Evolutionary conservation across 2,329 filamentous ascomycete species (phyloP).

Genomic region (Scolecobasidium constrictum): DNA sequence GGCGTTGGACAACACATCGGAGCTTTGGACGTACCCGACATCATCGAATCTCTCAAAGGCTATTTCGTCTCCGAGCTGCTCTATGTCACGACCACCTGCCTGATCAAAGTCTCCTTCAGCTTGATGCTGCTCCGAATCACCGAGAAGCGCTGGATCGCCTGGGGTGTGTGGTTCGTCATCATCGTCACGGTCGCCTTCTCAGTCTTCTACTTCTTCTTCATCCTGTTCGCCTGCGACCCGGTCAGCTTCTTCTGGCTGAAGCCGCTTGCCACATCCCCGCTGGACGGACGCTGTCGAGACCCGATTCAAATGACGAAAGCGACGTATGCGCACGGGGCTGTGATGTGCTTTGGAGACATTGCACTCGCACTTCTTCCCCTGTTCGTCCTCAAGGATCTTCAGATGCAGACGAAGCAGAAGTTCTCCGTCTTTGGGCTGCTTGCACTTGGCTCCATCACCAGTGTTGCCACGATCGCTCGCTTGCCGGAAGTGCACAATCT

Average conservation of each 20-base stretch:
- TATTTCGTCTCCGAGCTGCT: neutral
- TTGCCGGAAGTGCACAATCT: conserved; percentile 1
- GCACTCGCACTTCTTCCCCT: neutral
- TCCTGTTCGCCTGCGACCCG: conserved; percentile 1
- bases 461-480: neutral
- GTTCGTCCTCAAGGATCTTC: neutral
- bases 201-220: conserved; percentile 2
- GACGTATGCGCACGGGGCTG: neutral
- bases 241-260: neutral
- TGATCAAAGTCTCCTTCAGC: conserved; percentile 1
- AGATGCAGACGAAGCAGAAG: neutral
- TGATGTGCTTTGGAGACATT: neutral
- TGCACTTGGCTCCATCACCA: neutral
- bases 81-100: neutral
- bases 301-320: neutral
- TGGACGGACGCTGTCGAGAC: neutral
- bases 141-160: neutral
- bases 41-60: neutral
- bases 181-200: neutral
- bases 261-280: neutral
- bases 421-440: neutral
- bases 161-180: neutral
- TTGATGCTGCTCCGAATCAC: neutral
- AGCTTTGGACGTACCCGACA: neutral
- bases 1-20: neutral